Base-by-base conservation (phyloP, 768 basidiomycete genomes). In the Clathrus columnatus region DNA sequence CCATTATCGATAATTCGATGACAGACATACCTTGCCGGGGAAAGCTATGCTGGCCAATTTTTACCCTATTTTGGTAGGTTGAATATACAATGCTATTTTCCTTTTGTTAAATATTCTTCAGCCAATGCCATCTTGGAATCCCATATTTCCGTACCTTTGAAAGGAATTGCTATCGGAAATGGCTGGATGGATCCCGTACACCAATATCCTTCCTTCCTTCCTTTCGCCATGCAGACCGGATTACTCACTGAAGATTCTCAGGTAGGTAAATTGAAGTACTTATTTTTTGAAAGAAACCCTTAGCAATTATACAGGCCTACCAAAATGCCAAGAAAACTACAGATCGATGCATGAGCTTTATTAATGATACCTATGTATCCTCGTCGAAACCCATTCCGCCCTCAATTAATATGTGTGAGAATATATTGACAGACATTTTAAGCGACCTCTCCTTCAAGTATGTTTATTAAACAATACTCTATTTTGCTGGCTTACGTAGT, bases 1-100 rank as follows among this genome's bases (percentile, higher is more conserved):
- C 10, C 24, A 10, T 21, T 10, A n/a, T 10, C 32, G 18, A 43
- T 21, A 29, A 42, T 8, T 48, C 23, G 43, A 47, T 52, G 21
- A 7, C 65, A 98, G 94, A 96, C 94, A 5, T 99, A 94, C 69
- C 71, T 99, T 4, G 89, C 88, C 0, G 96, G 96, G 57, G 96
- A 99, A 74, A 93, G 91, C 58, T 99, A 83, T 68, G 96, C 94
- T 24, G 96, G 96, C 21, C 94, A 98, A 72, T 98, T 87, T 74
- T 95, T 99, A 63, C 96, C 96, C 4, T 95, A 91, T 68, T 93
- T 93, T 63, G 91, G 91, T 85, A 62, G 60, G 72, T 65, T 23
- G 23, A 21, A 8, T 56, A 45, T 44, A 43, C n/a, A 27, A 14
- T 26, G 36, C 44, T 42, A 48, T 21, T 50, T 51, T 20, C 48